A percentile compares a stretch with the other conserved stretches of the same genome.
Evolutionary conservation across 345 rosid genomes (phyloP).

Genomic region (Aquilaria malaccensis): DNA sequence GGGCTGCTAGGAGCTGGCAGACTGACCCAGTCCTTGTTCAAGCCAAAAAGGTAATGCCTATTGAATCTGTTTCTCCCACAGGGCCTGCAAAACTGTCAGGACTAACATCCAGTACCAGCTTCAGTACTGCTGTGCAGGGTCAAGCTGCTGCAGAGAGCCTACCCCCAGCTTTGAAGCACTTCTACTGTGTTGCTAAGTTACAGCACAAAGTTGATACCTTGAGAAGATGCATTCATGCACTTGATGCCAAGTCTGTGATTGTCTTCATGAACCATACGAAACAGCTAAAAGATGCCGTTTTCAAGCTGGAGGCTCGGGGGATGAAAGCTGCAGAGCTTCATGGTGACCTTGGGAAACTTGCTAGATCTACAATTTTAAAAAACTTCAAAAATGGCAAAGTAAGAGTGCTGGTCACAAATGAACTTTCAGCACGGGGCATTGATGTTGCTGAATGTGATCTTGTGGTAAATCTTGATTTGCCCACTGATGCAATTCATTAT

Average conservation of each 20-base stretch:
- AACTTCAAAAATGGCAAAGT: constrained; percentile 84
- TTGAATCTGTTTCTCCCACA: constrained; percentile 44
- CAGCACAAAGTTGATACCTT: constrained; percentile 85
- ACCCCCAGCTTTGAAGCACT: constrained; percentile 82
- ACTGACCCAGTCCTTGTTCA: constrained; percentile 74
- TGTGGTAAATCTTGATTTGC: constrained; percentile 81
- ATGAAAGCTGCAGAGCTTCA: constrained; percentile 77
- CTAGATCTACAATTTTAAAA: constrained; percentile 70
- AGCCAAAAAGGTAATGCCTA: constrained; percentile 54
- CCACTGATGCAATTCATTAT: constrained; percentile 71
- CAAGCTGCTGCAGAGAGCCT: constrained; percentile 60
- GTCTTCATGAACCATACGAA: constrained; percentile 87
- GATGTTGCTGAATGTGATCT: constrained; percentile 91
- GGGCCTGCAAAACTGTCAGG: constrained; percentile 39
- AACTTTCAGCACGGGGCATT: constrained; percentile 91
- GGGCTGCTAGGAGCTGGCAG: constrained; percentile 94
- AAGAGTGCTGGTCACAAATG: constrained; percentile 78
- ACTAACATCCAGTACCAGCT: constrained; percentile 28
- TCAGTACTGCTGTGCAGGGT: constrained; percentile 32
- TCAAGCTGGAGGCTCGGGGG: constrained; percentile 88
- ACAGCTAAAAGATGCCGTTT: constrained; percentile 88
- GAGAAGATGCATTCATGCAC: constrained; percentile 86
- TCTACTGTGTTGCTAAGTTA: constrained; percentile 59
- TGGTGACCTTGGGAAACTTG: constrained; percentile 95
- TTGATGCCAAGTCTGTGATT: constrained; percentile 74